Evolutionary conservation across 23 red algal genomes (phyloP).

Genomic region (Gracilariopsis chorda): DNA sequence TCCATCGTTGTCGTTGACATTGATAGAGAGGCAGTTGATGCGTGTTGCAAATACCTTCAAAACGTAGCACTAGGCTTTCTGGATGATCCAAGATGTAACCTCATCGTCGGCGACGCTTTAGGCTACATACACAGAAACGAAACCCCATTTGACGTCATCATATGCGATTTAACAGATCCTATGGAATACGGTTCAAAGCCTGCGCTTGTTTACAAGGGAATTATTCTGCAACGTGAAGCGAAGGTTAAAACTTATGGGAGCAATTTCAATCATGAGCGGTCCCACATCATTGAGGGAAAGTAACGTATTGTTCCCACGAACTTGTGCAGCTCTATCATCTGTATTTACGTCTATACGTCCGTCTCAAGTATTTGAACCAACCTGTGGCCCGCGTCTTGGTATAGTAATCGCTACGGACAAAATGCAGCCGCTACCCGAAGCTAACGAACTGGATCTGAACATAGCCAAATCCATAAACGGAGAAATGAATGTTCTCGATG

Average conservation of each 20-base stretch:
- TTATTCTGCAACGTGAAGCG: slow-evolving; percentile 74
- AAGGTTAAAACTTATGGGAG: slow-evolving; percentile 55
- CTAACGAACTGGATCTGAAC: not conserved
- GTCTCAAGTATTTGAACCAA: slow-evolving; percentile 63
- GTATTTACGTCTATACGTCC: slow-evolving; percentile 64
- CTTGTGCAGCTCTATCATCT: slow-evolving; percentile 58
- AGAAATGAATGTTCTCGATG: slow-evolving; percentile 39
- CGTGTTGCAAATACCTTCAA: slow-evolving; percentile 78
- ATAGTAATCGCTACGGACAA: slow-evolving; percentile 32
- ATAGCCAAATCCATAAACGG: slow-evolving; percentile 14
- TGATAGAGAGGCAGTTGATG: slow-evolving; percentile 81
- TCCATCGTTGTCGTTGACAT: slow-evolving; percentile 86
- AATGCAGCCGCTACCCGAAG: not conserved
- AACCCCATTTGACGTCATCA: slow-evolving; percentile 81
- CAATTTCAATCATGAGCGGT: slow-evolving; percentile 78
- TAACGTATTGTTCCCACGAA: slow-evolving; percentile 50
- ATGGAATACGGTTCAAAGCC: slow-evolving; percentile 81
- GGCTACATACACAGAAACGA: slow-evolving; percentile 41
- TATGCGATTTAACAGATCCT: slow-evolving; percentile 97
- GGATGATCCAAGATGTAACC: slow-evolving; percentile 55
- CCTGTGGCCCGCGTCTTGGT: slow-evolving; percentile 71
- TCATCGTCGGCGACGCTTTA: slow-evolving; percentile 75
- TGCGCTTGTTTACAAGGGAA: slow-evolving; percentile 77
- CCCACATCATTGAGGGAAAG: slow-evolving; percentile 76
- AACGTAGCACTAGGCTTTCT: slow-evolving; percentile 70